Evolutionary conservation across 108 stramenopile genomes (phyloP), one percentile per base, ranked within the genome.

Genomic region (Skeletonema costatum): DNA sequence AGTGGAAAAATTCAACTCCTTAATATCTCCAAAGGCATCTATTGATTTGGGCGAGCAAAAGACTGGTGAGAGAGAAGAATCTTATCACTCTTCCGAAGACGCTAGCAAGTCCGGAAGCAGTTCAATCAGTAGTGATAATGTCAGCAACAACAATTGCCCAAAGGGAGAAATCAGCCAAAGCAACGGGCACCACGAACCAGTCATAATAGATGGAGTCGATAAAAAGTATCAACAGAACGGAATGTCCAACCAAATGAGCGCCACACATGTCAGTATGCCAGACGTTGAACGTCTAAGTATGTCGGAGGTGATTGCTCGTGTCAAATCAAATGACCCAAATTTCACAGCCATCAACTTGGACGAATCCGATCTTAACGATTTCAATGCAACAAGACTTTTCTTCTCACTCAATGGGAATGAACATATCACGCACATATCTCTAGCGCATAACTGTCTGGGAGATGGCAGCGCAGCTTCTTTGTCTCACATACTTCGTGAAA

Each of bases 341-440:
- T 48, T 68, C n/a, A 68, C 50, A 51, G 48, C 46, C 46, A 68
- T 68, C 32, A 68, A 32, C 29, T 68, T 68, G 9, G 68, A 68
- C 29, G 50, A 68, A 17, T 31, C 46, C 10, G 68, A 33, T 6
- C 68, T 68, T 29, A 68, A 44, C 17, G 68, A 68, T 31, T 68
- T 44, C 48, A 48, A 68, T 68, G 50, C 42, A 33, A 48, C 68
- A 30, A 14, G 29, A 5, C 68, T 68, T 30, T 16, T 68, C 46
- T 21, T 50, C 14, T 31, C 50, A 12, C 50, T 68, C 2, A 44
- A 68, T 31, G 68, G 50, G 3, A 68, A 68, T 53, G 30, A 44
- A n/a, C 29, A 68, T 33, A 48, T 68, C 30, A 44, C 42, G 0
- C 60, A 62, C 30, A 8, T 73, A 7, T 61, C 71, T 42, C 31